Percentiles rank a stretch among this genome's conserved stretches.
phyloP scores from a whole-genome alignment of 2,329 filamentous ascomycete genomes.

The Colletotrichum godetiae region DNA sequence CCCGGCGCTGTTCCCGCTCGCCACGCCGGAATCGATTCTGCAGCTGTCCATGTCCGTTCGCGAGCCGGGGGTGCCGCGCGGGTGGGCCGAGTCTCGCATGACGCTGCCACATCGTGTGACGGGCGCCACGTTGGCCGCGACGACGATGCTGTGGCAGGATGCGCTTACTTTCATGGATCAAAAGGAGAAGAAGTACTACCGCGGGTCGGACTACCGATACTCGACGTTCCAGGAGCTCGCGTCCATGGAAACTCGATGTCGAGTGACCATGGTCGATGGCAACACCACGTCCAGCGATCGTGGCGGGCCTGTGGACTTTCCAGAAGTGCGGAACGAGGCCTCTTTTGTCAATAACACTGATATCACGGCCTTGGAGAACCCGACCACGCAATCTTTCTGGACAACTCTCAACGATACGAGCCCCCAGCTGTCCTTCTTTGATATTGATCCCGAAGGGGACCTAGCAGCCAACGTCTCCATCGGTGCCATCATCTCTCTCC shows the following conservation, averaged over 20 bases:
- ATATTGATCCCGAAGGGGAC: neutral
- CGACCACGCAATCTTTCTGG: neutral
- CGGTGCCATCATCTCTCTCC: neutral
- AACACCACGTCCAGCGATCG: neutral
- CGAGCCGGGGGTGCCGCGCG: neutral
- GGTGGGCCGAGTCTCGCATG: neutral
- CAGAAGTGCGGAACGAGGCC: neutral
- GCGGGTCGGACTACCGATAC: neutral
- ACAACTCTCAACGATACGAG: neutral
- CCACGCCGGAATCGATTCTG: neutral
- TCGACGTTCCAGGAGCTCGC: neutral
- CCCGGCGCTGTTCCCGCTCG: neutral
- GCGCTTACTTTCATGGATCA: neutral
- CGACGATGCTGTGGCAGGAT: neutral
- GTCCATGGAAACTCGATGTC: neutral
- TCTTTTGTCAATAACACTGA: neutral
- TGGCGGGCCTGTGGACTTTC: neutral
- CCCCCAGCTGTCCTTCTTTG: neutral
- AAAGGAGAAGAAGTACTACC: neutral
- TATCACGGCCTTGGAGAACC: neutral
- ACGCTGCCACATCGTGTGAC: neutral
- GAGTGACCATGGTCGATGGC: neutral
- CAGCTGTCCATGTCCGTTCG: neutral
- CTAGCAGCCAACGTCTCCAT: neutral
- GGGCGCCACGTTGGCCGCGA: neutral